Conservation (phyloP, 78 protist species). For the Emiliania huxleyi region DNA sequence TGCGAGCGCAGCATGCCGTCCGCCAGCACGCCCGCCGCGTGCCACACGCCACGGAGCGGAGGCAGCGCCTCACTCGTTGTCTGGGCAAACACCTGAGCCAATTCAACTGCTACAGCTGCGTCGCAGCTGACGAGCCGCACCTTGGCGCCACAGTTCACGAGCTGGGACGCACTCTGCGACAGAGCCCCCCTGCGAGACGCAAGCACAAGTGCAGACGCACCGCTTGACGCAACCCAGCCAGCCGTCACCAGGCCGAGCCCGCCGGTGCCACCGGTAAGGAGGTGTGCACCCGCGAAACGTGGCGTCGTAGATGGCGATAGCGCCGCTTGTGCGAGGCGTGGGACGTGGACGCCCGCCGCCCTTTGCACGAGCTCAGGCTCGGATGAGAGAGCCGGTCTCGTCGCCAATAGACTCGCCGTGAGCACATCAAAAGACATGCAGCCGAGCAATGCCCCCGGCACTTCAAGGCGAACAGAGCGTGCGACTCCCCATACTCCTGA, state of each 20-base stretch:
- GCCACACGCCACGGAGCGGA: background rate
- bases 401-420: background rate
- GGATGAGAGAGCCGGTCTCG: background rate
- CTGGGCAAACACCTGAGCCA: background rate
- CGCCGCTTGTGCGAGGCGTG: no score
- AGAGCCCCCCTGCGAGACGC: background rate
- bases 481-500: no score
- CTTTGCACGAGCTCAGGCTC: no score
- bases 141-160: background rate
- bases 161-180: background rate
- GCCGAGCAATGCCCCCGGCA: no score
- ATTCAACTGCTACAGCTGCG: background rate
- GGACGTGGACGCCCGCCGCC: no score
- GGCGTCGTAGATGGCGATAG: background rate
- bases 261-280: constrained; percentile 26
- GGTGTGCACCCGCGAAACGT: background rate
- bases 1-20: background rate
- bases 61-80: background rate
- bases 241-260: constrained; percentile 23
- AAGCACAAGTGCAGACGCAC: background rate
- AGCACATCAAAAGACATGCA: background rate
- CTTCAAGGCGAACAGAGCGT: no score
- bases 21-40: background rate
- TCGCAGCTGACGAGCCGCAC: background rate
- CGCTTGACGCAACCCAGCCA: background rate